phyloP scores from a whole-genome alignment of 2,329 filamentous ascomycete genomes.

The Aphanocladium album region DNA sequence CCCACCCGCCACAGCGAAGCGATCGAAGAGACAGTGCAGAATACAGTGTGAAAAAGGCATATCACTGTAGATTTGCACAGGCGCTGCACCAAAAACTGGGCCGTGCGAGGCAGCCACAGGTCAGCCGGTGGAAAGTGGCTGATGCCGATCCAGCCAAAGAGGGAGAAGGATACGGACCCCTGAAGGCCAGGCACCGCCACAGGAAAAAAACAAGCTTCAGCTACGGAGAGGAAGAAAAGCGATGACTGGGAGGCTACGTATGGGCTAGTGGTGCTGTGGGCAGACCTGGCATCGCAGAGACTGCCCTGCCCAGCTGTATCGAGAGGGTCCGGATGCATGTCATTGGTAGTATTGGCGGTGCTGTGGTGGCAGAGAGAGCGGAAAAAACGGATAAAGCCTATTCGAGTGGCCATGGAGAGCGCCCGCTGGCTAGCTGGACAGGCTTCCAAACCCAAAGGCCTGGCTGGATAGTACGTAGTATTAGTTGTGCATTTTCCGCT shows the following conservation, averaged over 20 bases:
- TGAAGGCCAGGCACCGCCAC: conserved; percentile 8
- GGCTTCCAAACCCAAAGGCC: too few relatives aligned
- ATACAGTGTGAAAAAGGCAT: background rate
- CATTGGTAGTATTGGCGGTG: background rate
- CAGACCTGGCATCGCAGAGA: background rate
- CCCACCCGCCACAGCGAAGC: background rate
- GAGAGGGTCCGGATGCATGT: background rate
- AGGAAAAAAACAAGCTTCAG: conserved; percentile 18
- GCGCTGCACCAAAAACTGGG: background rate
- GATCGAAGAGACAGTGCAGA: background rate
- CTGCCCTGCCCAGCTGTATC: background rate
- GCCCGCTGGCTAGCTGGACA: too few relatives aligned
- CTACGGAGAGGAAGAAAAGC: conserved; percentile 6
- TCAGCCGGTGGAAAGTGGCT: conserved; percentile 4
- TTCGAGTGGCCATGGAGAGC: background rate
- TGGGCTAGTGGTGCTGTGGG: background rate
- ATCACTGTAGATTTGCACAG: background rate
- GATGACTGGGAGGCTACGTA: background rate
- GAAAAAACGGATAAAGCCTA: background rate
- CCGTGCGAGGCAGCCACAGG: background rate
- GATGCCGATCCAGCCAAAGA: background rate
- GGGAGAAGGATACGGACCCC: background rate
- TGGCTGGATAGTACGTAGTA: too few relatives aligned
- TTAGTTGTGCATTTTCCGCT: too few relatives aligned
- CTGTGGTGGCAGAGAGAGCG: background rate